These are phyloP conservation scores for Stephanodiscus minutulus DNA, from an alignment of 108 stramenopile species.

Conservation along the genomic window DNA sequence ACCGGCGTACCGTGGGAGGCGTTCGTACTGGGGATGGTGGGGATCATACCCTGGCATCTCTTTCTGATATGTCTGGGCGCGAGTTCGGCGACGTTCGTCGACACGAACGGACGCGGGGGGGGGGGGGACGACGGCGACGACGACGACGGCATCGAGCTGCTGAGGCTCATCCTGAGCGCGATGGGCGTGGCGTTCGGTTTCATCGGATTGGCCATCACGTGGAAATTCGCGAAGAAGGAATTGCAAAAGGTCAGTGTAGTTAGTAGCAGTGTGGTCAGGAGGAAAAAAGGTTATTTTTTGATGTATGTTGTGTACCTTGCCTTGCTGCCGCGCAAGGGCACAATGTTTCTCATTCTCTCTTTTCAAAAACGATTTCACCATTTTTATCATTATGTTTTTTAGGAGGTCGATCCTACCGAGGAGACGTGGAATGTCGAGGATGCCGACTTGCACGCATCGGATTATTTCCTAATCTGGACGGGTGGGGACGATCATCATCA, in stretches of 20 bases:
- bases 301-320: background rate
- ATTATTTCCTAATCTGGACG: constrained; percentile 35
- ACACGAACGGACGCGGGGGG: background rate
- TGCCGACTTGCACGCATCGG: constrained; percentile 26
- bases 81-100: constrained; percentile 16
- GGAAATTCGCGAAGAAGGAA: constrained; percentile 52
- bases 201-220: constrained; percentile 44
- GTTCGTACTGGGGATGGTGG: constrained; percentile 37
- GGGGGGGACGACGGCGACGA: constrained; percentile 2
- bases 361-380: background rate
- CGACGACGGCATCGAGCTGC: too few species aligned
- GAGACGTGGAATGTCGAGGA: constrained; percentile 13
- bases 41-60: constrained; percentile 42
- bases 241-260: constrained; percentile 35
- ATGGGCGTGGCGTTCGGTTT: constrained; percentile 34
- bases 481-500: constrained; percentile 21
- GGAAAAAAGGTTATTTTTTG: too few species aligned
- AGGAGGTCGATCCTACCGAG: constrained; percentile 2
- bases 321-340: too few species aligned
- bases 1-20: constrained; percentile 21
- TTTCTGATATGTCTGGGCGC: constrained; percentile 38
- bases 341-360: background rate
- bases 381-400: background rate
- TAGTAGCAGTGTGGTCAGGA: background rate
- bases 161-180: constrained; percentile 21